These are phyloP conservation scores for Daldinia caldariorum DNA, from an alignment of 495 filamentous ascomycete genomes.

Conservation along the genomic window DNA sequence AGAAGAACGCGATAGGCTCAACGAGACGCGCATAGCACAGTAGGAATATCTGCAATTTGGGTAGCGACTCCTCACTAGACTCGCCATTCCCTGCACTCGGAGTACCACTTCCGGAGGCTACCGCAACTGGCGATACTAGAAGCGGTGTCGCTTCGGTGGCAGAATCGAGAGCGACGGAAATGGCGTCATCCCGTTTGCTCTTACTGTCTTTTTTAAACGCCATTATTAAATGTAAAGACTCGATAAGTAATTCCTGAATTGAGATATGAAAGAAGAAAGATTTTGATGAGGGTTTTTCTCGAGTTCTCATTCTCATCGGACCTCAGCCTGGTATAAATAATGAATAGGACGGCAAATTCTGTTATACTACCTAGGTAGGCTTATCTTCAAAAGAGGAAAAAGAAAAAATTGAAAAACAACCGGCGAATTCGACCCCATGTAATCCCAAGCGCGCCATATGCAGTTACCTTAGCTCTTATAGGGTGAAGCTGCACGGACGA, in stretches of 20 bases:
- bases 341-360: neutral
- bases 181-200: neutral
- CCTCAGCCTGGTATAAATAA: neutral
- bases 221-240: slow-evolving; percentile 13
- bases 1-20: slow-evolving; percentile 80
- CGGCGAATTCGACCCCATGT: slow-evolving; percentile 18
- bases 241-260: neutral
- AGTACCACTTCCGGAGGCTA: slow-evolving; percentile 30
- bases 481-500: neutral
- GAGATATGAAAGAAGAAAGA: neutral
- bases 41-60: slow-evolving; percentile 66
- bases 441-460: neutral
- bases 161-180: neutral
- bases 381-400: no score
- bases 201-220: slow-evolving; percentile 8
- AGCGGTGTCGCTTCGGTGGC: slow-evolving; percentile 53
- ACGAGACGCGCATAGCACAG: slow-evolving; percentile 74
- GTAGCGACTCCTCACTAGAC: slow-evolving; percentile 58
- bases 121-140: slow-evolving; percentile 41
- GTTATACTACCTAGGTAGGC: slow-evolving; percentile 9
- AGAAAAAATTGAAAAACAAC: no score
- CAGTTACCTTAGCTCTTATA: neutral
- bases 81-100: slow-evolving; percentile 37
- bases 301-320: neutral
- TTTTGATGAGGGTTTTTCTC: neutral